Conservation (phyloP, 257 asterid genomes). For the Solanum ossicruentum region DNA sequence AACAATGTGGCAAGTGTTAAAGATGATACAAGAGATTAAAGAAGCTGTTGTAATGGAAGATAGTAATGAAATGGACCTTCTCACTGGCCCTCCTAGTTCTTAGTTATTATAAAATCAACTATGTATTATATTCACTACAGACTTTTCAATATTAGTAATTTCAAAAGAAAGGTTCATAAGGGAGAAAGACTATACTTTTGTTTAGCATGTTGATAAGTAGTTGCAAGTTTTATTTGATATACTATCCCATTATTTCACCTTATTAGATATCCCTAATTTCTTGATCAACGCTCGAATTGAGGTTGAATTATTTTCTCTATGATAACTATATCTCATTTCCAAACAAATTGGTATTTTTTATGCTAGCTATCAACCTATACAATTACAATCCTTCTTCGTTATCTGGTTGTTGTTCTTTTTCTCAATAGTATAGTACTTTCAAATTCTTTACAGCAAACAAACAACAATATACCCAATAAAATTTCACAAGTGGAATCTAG, state of each 20-base stretch:
- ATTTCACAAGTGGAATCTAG: no score
- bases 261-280: not conserved
- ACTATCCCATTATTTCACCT: not conserved
- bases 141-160: not conserved
- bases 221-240: not conserved
- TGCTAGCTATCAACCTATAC: not conserved
- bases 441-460: not conserved
- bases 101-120: not conserved
- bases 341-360: not conserved
- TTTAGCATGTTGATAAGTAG: not conserved
- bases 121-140: not conserved
- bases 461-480: no score
- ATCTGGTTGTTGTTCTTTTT: not conserved
- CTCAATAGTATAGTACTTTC: not conserved
- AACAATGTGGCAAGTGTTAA: slow-evolving; percentile 88
- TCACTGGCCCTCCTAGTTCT: slow-evolving; percentile 7
- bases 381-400: not conserved
- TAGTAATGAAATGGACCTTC: slow-evolving; percentile 19
- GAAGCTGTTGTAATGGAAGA: slow-evolving; percentile 58
- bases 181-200: not conserved
- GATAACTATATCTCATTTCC: not conserved
- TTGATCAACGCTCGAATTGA: not conserved
- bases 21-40: slow-evolving; percentile 86
- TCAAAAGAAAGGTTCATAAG: not conserved
- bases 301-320: not conserved